Base-by-base conservation (phyloP, 371 early-diverging fungal species). In the Capniomyces stellatus region DNA sequence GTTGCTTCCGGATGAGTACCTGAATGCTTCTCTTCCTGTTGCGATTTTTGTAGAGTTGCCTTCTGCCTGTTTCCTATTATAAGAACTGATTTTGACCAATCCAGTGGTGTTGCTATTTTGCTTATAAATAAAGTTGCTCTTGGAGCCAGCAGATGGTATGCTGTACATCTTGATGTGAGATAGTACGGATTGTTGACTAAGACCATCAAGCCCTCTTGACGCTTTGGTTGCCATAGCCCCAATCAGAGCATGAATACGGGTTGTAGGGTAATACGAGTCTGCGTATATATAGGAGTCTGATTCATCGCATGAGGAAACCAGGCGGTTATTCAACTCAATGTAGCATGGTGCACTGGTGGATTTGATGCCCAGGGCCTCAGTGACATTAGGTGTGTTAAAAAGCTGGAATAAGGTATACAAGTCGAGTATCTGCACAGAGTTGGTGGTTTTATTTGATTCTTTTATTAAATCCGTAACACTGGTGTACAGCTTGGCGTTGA, bases 231-330 rank as follows among this genome's bases (percentile, higher is more conserved):
- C 60, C 2, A 28, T 29, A 4, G 44, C 39, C 10, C 30, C 53
- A 3, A 31, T n/a, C 28, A 52, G n/a, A 41, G 53, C 53, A n/a
- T 52, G 53, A 28, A 31, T 27, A 3, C 27, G 2, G 8, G 53
- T 52, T n/a, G n/a, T 52, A 21, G 53, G 53, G n/a, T 52, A 41
- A 3, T 22, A n/a, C 3, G 43, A 31, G 29, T 52, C 53, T 10
- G 35, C 23, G 35, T 4, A 52, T 24, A n/a, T 8, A 35, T 52
- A 44, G 15, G 25, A 43, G 18, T 52, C 53, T 21, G 53, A 28
- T 19, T 52, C 35, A 43, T 13, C 23, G n/a, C 53, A 52, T 25
- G 53, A 52, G n/a, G 53, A 49, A 24, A 49, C 28, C n/a, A 27
- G n/a, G 28, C n/a, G n/a, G n/a, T 30, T 30, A 49, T n/a, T 49